These are phyloP conservation scores for Prinsepia uniflora DNA, from an alignment of 306 rosid genomes.

Conservation along the genomic window DNA sequence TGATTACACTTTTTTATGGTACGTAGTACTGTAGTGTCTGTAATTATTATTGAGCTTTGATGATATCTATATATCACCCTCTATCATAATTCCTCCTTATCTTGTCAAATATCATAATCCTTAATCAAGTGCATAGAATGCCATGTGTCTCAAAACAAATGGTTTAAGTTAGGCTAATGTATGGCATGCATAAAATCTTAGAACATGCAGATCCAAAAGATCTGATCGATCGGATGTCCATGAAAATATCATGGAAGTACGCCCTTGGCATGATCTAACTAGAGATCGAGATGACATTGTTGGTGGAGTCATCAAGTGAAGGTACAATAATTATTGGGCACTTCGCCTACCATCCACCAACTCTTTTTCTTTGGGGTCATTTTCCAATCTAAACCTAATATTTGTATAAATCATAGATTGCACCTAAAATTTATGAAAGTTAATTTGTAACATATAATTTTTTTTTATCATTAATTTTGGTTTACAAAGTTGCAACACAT, in stretches of 20 bases:
- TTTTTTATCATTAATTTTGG: background rate
- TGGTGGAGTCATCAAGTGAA: background rate
- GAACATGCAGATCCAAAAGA: background rate
- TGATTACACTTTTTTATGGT: too few species aligned
- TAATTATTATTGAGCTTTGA: too few species aligned
- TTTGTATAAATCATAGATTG: background rate
- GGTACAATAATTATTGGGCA: background rate
- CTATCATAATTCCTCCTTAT: too few species aligned
- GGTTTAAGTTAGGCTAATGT: background rate
- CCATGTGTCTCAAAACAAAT: background rate
- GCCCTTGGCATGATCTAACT: background rate
- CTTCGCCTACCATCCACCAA: background rate
- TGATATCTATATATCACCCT: too few species aligned
- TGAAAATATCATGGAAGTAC: background rate
- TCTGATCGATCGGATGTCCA: background rate
- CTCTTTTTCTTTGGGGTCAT: background rate
- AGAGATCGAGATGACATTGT: background rate
- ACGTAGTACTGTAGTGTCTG: too few species aligned
- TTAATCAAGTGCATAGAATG: background rate
- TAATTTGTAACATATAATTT: too few species aligned
- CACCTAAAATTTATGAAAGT: background rate
- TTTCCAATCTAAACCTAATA: background rate
- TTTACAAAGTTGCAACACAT: background rate
- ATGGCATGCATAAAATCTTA: background rate
- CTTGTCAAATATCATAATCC: too few species aligned